phyloP scores from a whole-genome alignment of 345 rosid species.

The Adansonia digitata region DNA sequence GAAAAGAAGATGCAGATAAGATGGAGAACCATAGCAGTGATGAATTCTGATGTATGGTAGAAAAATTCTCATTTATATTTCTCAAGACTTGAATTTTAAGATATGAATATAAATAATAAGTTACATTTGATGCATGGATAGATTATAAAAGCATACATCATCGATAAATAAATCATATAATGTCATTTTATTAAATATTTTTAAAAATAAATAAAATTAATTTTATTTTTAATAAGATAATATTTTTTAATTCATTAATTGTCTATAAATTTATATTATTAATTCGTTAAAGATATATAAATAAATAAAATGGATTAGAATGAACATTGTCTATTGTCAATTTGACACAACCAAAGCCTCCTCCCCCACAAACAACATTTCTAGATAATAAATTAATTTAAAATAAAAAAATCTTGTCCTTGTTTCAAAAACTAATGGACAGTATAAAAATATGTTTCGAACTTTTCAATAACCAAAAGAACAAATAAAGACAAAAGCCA shows the following conservation, averaged over 20 bases:
- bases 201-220: not conserved
- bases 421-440: not conserved
- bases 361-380: not conserved
- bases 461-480: not conserved
- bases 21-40: constrained; percentile 12
- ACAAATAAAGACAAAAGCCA: not conserved
- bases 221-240: constrained; percentile 10
- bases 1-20: constrained; percentile 25
- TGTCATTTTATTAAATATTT: not conserved
- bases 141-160: too few species aligned
- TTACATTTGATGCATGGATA: too few species aligned
- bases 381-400: not conserved
- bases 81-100: constrained; percentile 49
- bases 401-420: not conserved
- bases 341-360: constrained; percentile 32
- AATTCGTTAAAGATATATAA: too few species aligned
- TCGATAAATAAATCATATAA: too few species aligned
- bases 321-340: constrained; percentile 30
- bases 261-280: too few species aligned
- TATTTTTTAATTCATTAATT: not conserved
- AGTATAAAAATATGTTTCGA: not conserved
- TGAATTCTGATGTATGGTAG: constrained; percentile 26
- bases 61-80: constrained; percentile 39
- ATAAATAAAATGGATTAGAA: constrained; percentile 37
- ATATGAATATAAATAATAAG: constrained; percentile 31